phyloP scores from a whole-genome alignment of 768 basidiomycete genomes.

The Psilocybe subaeruginosa region DNA sequence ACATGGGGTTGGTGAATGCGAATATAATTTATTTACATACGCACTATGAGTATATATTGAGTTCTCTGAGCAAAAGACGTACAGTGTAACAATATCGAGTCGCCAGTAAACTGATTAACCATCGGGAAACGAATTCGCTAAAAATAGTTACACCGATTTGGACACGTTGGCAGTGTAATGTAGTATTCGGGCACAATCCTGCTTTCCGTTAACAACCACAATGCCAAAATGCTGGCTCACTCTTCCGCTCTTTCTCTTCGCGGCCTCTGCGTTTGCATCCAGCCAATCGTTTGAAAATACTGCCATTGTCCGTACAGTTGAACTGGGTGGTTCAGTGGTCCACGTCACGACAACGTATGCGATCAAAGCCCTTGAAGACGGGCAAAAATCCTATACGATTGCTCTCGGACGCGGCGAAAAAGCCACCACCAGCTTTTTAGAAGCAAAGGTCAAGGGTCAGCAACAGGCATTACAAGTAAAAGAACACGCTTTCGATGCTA shows the following conservation, averaged over 20 bases:
- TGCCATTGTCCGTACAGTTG: slow-evolving; percentile 85
- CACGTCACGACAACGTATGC: slow-evolving; percentile 90
- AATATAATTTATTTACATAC: slow-evolving; percentile 14
- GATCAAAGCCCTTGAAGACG: slow-evolving; percentile 69
- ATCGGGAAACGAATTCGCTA: slow-evolving; percentile 9
- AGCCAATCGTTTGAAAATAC: slow-evolving; percentile 81
- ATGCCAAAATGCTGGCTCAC: slow-evolving; percentile 52
- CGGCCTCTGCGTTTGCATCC: slow-evolving; percentile 38
- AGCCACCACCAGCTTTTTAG: slow-evolving; percentile 73
- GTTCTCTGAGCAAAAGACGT: not conserved
- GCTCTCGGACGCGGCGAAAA: slow-evolving; percentile 67
- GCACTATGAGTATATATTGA: not conserved
- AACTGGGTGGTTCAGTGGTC: slow-evolving; percentile 87
- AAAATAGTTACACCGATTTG: slow-evolving; percentile 24
- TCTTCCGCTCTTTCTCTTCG: slow-evolving; percentile 50
- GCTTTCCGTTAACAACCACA: slow-evolving; percentile 30
- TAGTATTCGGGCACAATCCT: slow-evolving; percentile 3
- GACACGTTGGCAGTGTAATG: slow-evolving; percentile 24
- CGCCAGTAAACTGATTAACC: no score
- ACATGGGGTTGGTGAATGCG: slow-evolving; percentile 76
- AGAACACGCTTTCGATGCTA: slow-evolving; percentile 49
- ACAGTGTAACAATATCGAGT: no score
- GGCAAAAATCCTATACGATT: slow-evolving; percentile 66
- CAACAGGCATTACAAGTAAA: slow-evolving; percentile 51
- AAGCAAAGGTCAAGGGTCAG: slow-evolving; percentile 80